phyloP scores from a whole-genome alignment of 2,329 filamentous ascomycete species.

The Fusarium transvaalense region DNA sequence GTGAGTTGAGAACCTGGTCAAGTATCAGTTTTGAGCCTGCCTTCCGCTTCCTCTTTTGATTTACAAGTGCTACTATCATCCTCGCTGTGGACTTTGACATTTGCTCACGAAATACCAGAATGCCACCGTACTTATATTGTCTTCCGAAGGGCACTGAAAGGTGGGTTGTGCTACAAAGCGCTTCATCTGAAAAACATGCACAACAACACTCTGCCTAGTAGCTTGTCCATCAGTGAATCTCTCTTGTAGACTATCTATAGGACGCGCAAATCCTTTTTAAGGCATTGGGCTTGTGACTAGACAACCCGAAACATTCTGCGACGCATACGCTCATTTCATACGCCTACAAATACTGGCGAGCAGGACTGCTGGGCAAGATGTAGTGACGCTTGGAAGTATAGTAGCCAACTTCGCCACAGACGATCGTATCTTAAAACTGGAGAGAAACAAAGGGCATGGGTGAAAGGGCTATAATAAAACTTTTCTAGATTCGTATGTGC shows the following conservation, averaged over 20 bases:
- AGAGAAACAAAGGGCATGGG: background rate
- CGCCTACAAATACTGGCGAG: background rate
- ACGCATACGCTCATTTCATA: background rate
- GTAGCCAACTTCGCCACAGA: background rate
- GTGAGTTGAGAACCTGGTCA: constrained; percentile 33
- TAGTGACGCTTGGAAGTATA: background rate
- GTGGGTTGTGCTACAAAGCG: background rate
- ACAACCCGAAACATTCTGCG: background rate
- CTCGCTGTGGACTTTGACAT: background rate
- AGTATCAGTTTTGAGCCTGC: constrained; percentile 37
- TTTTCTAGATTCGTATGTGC: too few relatives aligned
- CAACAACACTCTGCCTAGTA: background rate
- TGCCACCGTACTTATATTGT: background rate
- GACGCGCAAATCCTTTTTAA: too few relatives aligned
- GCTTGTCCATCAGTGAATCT: background rate
- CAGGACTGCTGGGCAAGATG: constrained; percentile 9
- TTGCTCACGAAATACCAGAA: background rate
- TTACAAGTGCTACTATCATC: constrained; percentile 18
- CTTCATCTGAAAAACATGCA: background rate
- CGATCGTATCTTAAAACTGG: background rate
- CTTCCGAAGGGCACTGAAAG: background rate
- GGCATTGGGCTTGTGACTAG: background rate
- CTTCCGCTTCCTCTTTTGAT: constrained; percentile 35
- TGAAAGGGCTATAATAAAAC: background rate
- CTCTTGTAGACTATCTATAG: background rate